Evolutionary conservation across 495 filamentous ascomycete genomes (phyloP), one percentile per base, ranked within the genome.

Genomic region (Neurospora africana): DNA sequence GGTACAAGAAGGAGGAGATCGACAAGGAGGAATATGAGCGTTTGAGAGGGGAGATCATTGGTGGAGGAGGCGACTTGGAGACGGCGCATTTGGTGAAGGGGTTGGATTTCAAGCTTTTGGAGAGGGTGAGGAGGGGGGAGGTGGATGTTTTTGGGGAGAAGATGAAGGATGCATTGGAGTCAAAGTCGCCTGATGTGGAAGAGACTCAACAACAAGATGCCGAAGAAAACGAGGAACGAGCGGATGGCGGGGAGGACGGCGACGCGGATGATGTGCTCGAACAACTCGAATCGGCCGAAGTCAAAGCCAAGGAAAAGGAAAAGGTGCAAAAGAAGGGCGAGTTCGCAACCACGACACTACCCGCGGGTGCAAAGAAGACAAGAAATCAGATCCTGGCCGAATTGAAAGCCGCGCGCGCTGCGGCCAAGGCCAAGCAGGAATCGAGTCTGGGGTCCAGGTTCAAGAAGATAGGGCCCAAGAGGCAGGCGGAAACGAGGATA

Each of bases 81-180:
- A 91, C 90, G 75, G 95, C 92, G 41, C 92, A 96, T 85, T 82
- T 97, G 76, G 89, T 97, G 38, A 98, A 98, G 81, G 95, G 95
- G 2, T 81, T 99, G 72, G 96, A 99, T 81, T 91, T 90, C 76
- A 89, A 89, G 80, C 81, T 99, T 23, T 81, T 99, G 68, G 88
- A 91, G 79, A 86, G 91, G 76, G 86, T 93, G 37, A 86, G 85
- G 75, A 87, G 85, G 69, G 92, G 92, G 6, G 92, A 95, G 79
- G 53, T 61, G 23, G 89, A 95, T 83, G 85, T 94, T 17, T 86
- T 86, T 73, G 74, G 71, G 37, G 81, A 81, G 30, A 76, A 75
- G 11, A 76, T 37, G 36, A 44, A 44, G 19, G 41, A 43, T 2
- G 7, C 40, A 19, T 44, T 1, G 19, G 33, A 78, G 78, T 11